Evolutionary conservation across 768 basidiomycete species (phyloP).

Genomic region (Boletus coccyginus): DNA sequence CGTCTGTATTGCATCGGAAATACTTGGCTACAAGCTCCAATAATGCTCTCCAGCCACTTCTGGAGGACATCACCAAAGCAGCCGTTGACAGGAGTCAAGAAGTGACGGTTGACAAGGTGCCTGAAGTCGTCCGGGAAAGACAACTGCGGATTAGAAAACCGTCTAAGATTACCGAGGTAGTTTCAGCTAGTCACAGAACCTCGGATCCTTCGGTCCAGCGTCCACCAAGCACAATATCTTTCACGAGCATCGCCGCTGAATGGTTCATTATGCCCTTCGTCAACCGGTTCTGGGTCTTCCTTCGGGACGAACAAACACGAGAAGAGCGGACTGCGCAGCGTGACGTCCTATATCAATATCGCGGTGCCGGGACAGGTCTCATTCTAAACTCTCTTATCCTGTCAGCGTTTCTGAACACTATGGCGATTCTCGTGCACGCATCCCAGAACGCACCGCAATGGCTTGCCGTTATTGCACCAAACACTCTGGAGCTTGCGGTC

Average conservation of each 20-base stretch:
- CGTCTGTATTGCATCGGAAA: constrained; percentile 64
- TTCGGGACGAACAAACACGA: constrained; percentile 78
- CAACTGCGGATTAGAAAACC: constrained; percentile 61
- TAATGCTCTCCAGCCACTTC: constrained; percentile 48
- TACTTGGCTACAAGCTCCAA: constrained; percentile 50
- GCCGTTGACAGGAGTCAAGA: constrained; percentile 64
- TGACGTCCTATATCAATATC: constrained; percentile 55
- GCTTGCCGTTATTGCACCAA: constrained; percentile 77
- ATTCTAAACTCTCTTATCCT: constrained; percentile 78
- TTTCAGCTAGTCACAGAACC: constrained; percentile 19
- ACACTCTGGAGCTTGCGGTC: constrained; percentile 79
- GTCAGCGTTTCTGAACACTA: constrained; percentile 69
- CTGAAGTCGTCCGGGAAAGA: constrained; percentile 69
- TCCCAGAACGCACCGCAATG: constrained; percentile 78
- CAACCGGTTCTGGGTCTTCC: constrained; percentile 93
- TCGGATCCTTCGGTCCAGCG: not conserved
- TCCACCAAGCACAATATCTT: constrained; percentile 33
- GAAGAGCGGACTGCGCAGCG: constrained; percentile 65
- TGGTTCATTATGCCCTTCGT: constrained; percentile 87
- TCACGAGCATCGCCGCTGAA: constrained; percentile 77
- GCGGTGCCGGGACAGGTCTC: constrained; percentile 76
- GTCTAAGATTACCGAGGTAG: constrained; percentile 45
- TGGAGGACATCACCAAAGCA: constrained; percentile 59
- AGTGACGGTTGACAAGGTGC: constrained; percentile 50
- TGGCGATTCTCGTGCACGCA: constrained; percentile 80